Evolutionary conservation across 2,329 filamentous ascomycete species (phyloP), one percentile per base, ranked within the genome.

Genomic region (Aspergillus sp.): DNA sequence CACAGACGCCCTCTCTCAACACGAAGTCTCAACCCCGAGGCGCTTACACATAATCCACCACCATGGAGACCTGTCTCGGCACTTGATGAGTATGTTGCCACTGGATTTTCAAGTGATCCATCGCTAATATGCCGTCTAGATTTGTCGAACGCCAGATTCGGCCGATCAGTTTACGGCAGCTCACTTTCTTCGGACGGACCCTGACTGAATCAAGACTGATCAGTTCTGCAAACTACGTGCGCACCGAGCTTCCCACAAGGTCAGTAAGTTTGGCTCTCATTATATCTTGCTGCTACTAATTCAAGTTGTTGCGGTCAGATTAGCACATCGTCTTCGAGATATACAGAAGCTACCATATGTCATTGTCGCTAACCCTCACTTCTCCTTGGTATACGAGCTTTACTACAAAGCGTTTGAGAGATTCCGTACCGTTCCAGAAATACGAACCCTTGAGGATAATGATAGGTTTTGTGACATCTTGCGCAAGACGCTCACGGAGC

Each of bases 371-470:
- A 99, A 99, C 69, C 86, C 86, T 6, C 91, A 99, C 74, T 90
- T 99, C 61, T 91, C 90, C 71, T 88, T 96, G 64, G 95, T 98
- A 34, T 99, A 99, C 77, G 91, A 98, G 73, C 83, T 97, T 6
- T 99, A 99, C 80, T 96, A 97, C 77, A 87, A 88, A 64, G 93
- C 95, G n/a, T 99, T 99, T 68, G 95, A 99, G 72, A 87, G 82
- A 53, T 89, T 98, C 63, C 89, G 95, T 48, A 89, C 89, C 64
- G 81, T 97, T 41, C 87, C 88, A 51, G 91, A 96, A 70, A 87
- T 99, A 66, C 88, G 89, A 68, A 89, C 86, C 0, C 78, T 96
- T 37, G 89, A 96, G 33, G 93, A 98, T 68, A 99, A 99, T 72
- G 92, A 97, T 64, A 80, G 76, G 44, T 89, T 96, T 66, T 99